phyloP scores from a whole-genome alignment of 148 eudicot species.

The Camellia lanceoleosa region DNA sequence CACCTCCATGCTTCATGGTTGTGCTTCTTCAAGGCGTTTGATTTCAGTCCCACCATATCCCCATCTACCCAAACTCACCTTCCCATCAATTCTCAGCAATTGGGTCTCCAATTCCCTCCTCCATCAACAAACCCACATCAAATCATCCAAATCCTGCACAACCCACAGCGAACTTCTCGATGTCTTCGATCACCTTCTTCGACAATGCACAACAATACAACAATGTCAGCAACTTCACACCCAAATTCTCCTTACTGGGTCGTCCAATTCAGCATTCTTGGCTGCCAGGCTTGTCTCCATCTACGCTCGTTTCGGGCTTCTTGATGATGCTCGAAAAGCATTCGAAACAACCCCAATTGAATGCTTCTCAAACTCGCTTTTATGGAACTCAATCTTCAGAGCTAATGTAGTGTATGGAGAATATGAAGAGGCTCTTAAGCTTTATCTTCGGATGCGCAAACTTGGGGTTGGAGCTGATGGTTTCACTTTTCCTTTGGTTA shows the following conservation, averaged over 20 bases:
- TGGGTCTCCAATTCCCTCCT: background rate
- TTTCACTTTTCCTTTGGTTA: slow-evolving; percentile 57
- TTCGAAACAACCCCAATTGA: slow-evolving; percentile 31
- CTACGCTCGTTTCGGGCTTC: slow-evolving; percentile 35
- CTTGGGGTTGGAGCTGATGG: slow-evolving; percentile 43
- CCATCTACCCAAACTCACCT: background rate
- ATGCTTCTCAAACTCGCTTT: slow-evolving; percentile 26
- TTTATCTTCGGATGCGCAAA: slow-evolving; percentile 40
- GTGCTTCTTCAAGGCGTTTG: slow-evolving; percentile 11
- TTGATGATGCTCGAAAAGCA: slow-evolving; percentile 43
- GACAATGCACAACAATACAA: slow-evolving; percentile 24
- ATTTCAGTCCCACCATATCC: background rate
- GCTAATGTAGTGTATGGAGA: slow-evolving; percentile 34
- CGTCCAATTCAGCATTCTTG: slow-evolving; percentile 35
- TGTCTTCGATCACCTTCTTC: slow-evolving; percentile 42
- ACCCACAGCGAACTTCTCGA: slow-evolving; percentile 25
- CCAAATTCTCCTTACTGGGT: slow-evolving; percentile 28
- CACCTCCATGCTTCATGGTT: slow-evolving; percentile 23
- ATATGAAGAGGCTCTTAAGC: slow-evolving; percentile 22
- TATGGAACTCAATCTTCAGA: slow-evolving; percentile 62
- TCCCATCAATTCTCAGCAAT: background rate
- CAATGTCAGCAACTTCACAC: slow-evolving; percentile 43
- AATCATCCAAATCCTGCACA: background rate
- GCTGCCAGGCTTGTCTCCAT: slow-evolving; percentile 41
- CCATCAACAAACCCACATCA: background rate